Evolutionary conservation across 441 rosid genomes (phyloP).

Genomic region (Raphanus hybrid): DNA sequence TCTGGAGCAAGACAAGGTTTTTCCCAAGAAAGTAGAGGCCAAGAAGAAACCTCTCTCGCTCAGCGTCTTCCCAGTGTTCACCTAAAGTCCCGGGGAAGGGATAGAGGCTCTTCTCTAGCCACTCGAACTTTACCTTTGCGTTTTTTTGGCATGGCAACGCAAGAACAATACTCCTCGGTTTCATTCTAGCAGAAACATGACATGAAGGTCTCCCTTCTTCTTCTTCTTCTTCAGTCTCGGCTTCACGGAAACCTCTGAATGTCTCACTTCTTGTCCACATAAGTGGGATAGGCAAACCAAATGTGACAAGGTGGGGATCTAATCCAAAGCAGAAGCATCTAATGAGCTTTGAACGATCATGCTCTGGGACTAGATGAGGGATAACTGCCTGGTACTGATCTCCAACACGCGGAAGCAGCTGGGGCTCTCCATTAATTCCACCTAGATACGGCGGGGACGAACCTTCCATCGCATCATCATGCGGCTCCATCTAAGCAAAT

Average conservation of each 20-base stretch:
- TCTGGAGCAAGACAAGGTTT: constrained; percentile 62
- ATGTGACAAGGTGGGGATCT: constrained; percentile 26
- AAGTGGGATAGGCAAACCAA: constrained; percentile 52
- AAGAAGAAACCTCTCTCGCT: constrained; percentile 67
- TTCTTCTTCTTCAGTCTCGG: constrained; percentile 29
- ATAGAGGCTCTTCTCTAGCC: constrained; percentile 44
- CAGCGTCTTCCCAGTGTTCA: constrained; percentile 58
- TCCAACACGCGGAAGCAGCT: constrained; percentile 57
- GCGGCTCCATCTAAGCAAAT: constrained; percentile 42
- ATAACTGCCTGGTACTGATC: constrained; percentile 59
- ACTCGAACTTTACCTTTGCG: constrained; percentile 38
- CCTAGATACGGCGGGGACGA: constrained; percentile 41
- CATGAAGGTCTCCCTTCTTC: background rate
- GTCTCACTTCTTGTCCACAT: constrained; percentile 56
- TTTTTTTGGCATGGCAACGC: constrained; percentile 44
- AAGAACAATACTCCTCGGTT: constrained; percentile 44
- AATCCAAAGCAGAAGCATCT: constrained; percentile 24
- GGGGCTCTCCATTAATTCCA: constrained; percentile 51
- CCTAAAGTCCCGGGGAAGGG: constrained; percentile 63
- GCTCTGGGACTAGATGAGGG: constrained; percentile 42
- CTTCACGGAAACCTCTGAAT: constrained; percentile 43
- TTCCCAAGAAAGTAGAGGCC: constrained; percentile 83
- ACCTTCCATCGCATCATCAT: constrained; percentile 44
- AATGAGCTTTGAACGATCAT: constrained; percentile 30
- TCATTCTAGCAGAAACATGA: constrained; percentile 9